Conservation (phyloP, 2,329 filamentous ascomycete genomes). For the Dichotomopilus funicola region DNA sequence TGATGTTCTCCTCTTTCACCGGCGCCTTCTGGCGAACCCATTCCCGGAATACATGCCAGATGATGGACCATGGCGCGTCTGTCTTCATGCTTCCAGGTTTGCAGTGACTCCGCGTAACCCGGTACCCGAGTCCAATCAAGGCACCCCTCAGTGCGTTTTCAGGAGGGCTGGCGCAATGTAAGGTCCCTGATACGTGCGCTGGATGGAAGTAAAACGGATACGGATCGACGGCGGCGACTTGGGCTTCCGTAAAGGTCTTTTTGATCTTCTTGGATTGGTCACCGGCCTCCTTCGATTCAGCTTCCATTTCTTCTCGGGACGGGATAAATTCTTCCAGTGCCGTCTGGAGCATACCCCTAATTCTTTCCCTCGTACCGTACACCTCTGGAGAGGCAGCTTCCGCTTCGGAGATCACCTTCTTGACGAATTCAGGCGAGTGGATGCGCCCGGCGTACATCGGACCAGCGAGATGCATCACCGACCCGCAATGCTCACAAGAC, state of each 20-base stretch:
- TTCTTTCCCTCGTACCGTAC: conserved; percentile 73
- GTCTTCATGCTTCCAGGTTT: conserved; percentile 89
- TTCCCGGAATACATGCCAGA: conserved; percentile 92
- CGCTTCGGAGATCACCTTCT: conserved; percentile 67
- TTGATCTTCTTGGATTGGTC: conserved; percentile 14
- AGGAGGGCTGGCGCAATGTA: conserved; percentile 76
- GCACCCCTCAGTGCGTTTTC: conserved; percentile 76
- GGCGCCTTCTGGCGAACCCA: conserved; percentile 79
- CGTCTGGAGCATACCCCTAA: conserved; percentile 87
- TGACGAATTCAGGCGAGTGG: conserved; percentile 77
- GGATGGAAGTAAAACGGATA: conserved; percentile 85
- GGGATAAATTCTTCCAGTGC: conserved; percentile 66
- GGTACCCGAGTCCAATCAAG: conserved; percentile 72
- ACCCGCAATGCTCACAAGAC: conserved; percentile 75
- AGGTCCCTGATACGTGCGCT: conserved; percentile 62
- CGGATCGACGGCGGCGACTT: conserved; percentile 60
- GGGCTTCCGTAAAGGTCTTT: conserved; percentile 31
- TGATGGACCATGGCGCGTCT: conserved; percentile 78
- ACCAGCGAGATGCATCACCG: conserved; percentile 78
- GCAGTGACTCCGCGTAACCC: conserved; percentile 78
- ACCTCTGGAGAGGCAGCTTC: conserved; percentile 58
- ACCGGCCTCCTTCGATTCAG: conserved; percentile 33
- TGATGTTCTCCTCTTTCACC: conserved; percentile 65
- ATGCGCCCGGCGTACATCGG: conserved; percentile 93
- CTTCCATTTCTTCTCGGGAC: conserved; percentile 29